Base-by-base conservation (phyloP, 2,329 filamentous ascomycete genomes). In the Sporothrix pseudoabietina region DNA sequence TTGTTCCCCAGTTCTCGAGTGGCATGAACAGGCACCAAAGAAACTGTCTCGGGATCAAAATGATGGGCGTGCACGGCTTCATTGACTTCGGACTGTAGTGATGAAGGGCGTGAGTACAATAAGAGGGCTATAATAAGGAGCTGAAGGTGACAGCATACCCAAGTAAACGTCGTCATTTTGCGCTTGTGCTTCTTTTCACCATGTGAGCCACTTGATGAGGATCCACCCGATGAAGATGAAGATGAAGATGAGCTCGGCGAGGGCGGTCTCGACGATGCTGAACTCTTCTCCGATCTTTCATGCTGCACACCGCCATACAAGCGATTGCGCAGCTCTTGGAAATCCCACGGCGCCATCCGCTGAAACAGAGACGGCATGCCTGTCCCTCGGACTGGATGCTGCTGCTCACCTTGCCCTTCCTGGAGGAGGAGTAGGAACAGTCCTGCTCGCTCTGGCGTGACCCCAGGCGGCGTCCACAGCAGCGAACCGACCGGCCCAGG, bases 321-420 rank as follows among this genome's bases (percentile, higher is more conserved):
- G 16, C 74, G 71, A 12, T 74, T 70, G 26, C 76, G 78, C 9
- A 80, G 71, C 19, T 76, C 74, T 41, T 76, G 74, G 16, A 75
- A 79, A 1, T 76, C 76, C 5, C 75, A 65, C 1, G 80, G 80
- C 14, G 77, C 77, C 81, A 82, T 83, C 65, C 78, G 79, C 16
- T 75, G 75, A 59, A 79, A 82, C 26, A 78, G 73, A 1, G 69
- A 63, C 4, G 73, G 41, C 71, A 74, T 57, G 14, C 55, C 71
- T n/a, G 77, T 75, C 63, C 80, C 80, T 12, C 69, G 70, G 14
- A 70, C 41, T 1, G 73, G 74, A 5, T 61, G 69, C 16, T 49
- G 68, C 19, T 71, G 41, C 14, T 71, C 39, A n/a, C 71, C 66
- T 10, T 75, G 65, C 2, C 41, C 54, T 19, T 71, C 47, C 22